Conservation (phyloP, 176 grass and related monocot species). For the Oryza officinalis region DNA sequence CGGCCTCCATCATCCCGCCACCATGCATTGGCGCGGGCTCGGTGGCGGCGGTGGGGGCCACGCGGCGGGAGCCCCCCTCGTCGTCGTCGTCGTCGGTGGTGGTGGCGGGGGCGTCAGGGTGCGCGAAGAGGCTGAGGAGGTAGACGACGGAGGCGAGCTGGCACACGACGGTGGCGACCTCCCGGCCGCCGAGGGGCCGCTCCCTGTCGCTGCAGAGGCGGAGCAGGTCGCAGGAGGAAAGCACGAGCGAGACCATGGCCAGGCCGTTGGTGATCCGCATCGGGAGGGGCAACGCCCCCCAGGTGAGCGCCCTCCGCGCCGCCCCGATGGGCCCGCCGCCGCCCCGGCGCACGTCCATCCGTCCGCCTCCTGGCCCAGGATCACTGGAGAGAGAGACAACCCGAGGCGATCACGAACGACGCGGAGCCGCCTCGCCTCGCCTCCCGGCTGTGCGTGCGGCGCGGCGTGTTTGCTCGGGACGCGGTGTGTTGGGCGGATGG, state of each 20-base stretch:
- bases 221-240: slow-evolving; percentile 57
- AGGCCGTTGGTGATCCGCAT: slow-evolving; percentile 45
- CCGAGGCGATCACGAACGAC: background rate
- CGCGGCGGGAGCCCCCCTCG: background rate
- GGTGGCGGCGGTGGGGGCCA: background rate
- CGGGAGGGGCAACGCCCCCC: slow-evolving; percentile 26
- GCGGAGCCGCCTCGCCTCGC: too few species aligned
- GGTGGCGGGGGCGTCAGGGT: slow-evolving; percentile 21
- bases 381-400: too few species aligned
- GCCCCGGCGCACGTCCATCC: slow-evolving; percentile 47
- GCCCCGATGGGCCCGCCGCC: slow-evolving; percentile 30
- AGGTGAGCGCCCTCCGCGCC: slow-evolving; percentile 24
- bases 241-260: slow-evolving; percentile 45
- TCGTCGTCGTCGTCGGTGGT: slow-evolving; percentile 1
- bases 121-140: slow-evolving; percentile 46
- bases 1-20: slow-evolving; percentile 14
- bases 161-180: slow-evolving; percentile 52
- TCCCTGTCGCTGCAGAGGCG: slow-evolving; percentile 57
- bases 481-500: background rate
- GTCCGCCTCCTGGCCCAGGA: background rate
- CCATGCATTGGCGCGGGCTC: slow-evolving; percentile 39
- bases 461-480: background rate
- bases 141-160: slow-evolving; percentile 59
- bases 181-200: slow-evolving; percentile 50
- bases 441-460: too few species aligned